These are phyloP conservation scores for Aspergillus heteromorphus DNA, from an alignment of 495 filamentous ascomycete genomes.

Conservation along the genomic window DNA sequence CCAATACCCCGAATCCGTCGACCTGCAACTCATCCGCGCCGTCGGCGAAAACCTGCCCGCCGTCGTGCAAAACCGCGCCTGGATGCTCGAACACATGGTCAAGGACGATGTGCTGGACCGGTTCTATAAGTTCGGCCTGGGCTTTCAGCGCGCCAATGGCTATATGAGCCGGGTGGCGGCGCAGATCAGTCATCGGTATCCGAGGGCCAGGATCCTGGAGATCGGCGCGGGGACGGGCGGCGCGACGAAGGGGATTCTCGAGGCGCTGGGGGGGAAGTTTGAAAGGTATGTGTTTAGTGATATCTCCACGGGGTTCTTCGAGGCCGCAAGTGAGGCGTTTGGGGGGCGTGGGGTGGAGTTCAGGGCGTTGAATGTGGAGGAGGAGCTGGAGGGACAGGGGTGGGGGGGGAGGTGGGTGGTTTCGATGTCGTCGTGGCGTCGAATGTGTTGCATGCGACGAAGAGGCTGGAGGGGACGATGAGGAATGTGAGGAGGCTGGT, in stretches of 20 bases:
- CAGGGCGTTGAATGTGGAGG: background rate
- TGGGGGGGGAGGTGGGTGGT: background rate
- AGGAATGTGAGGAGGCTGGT: conserved; percentile 6
- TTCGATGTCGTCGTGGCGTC: background rate
- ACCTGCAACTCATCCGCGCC: background rate
- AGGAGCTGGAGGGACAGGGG: background rate
- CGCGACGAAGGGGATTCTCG: background rate
- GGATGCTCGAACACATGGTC: background rate
- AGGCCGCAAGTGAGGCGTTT: background rate
- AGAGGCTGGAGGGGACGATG: background rate
- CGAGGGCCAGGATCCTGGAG: background rate
- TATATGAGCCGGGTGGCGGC: background rate
- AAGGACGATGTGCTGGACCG: background rate
- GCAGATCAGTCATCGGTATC: background rate
- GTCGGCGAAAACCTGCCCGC: background rate
- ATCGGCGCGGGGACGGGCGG: background rate
- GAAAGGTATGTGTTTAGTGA: background rate
- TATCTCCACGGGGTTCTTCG: background rate
- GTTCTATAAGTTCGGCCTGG: background rate
- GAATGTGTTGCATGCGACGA: background rate
- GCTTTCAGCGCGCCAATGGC: background rate
- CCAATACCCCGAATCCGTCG: background rate
- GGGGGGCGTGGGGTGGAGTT: background rate
- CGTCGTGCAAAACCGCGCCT: background rate
- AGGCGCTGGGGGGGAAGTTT: background rate